These are phyloP conservation scores for Hemileia vastatrix DNA, from an alignment of 1,284 basidiomycete genomes.

Conservation along the genomic window DNA sequence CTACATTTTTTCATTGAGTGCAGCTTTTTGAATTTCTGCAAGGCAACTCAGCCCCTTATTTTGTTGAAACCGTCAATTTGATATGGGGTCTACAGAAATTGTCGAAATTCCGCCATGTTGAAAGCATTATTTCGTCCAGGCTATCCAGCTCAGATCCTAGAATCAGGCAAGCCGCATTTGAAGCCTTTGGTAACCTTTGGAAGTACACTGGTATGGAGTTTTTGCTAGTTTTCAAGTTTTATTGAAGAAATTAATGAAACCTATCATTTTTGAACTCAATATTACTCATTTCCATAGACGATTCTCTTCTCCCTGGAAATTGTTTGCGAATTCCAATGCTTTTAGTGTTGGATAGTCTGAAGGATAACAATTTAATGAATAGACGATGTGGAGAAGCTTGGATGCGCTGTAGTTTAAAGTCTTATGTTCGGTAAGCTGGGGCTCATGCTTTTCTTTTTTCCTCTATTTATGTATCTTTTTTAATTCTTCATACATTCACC, in stretches of 20 bases:
- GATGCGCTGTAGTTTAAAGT: slow-evolving; percentile 87
- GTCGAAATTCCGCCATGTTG: slow-evolving; percentile 57
- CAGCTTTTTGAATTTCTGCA: slow-evolving; percentile 67
- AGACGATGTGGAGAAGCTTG: slow-evolving; percentile 78
- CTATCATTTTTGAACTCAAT: background rate
- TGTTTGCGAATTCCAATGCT: slow-evolving; percentile 74
- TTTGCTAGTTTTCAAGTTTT: background rate
- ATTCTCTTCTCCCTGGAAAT: slow-evolving; percentile 66
- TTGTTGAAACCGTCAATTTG: slow-evolving; percentile 70
- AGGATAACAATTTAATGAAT: slow-evolving; percentile 60
- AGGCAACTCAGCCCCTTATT: slow-evolving; percentile 60
- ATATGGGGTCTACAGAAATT: slow-evolving; percentile 71
- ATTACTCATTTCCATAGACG: slow-evolving; percentile 53
- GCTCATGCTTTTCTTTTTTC: background rate
- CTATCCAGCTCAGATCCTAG: slow-evolving; percentile 53
- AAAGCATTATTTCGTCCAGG: slow-evolving; percentile 63
- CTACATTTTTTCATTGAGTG: too few species aligned
- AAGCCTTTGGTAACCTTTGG: slow-evolving; percentile 89
- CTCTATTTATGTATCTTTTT: slow-evolving; percentile 3
- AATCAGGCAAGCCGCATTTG: slow-evolving; percentile 52
- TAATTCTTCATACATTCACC: too few species aligned
- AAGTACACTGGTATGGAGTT: slow-evolving; percentile 61
- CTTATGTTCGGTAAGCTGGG: slow-evolving; percentile 63
- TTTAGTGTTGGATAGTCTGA: slow-evolving; percentile 71
- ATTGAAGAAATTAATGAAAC: slow-evolving; percentile 19